Evolutionary conservation across 2,329 filamentous ascomycete species (phyloP).

Genomic region (Hymenoscyphus fraxineus): DNA sequence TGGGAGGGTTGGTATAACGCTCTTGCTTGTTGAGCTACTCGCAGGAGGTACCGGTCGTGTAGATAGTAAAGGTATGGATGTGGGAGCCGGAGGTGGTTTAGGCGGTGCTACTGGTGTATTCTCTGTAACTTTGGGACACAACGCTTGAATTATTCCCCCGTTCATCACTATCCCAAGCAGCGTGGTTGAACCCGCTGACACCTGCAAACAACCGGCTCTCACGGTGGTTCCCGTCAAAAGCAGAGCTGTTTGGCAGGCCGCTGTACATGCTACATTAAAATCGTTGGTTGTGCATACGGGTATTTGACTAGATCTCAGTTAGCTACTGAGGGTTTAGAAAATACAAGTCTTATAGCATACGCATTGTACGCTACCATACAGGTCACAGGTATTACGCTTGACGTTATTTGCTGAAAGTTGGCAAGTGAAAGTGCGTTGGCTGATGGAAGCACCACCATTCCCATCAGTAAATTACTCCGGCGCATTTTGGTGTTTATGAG

Average conservation of each 20-base stretch:
- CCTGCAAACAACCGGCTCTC: conserved; percentile 20
- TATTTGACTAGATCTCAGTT: conserved; percentile 20
- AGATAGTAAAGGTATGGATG: neutral
- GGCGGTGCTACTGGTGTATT: conserved; percentile 9
- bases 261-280: conserved; percentile 31
- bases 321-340: neutral
- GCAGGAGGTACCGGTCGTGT: neutral
- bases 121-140: conserved; percentile 27
- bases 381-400: conserved; percentile 21
- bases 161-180: conserved; percentile 32
- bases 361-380: conserved; percentile 29
- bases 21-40: conserved; percentile 4
- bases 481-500: conserved; percentile 20
- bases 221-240: conserved; percentile 21
- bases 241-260: conserved; percentile 25
- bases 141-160: conserved; percentile 30
- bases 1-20: neutral
- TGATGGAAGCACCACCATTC: conserved; percentile 18
- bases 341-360: neutral
- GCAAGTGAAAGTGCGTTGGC: conserved; percentile 31
- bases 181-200: conserved; percentile 23
- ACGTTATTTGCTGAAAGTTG: conserved; percentile 32
- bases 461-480: conserved; percentile 19
- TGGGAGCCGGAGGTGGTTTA: neutral
- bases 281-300: conserved; percentile 26